Evolutionary conservation across 2,329 filamentous ascomycete genomes (phyloP), one percentile per base, ranked within the genome.

Genomic region (Calonectria crousiana): DNA sequence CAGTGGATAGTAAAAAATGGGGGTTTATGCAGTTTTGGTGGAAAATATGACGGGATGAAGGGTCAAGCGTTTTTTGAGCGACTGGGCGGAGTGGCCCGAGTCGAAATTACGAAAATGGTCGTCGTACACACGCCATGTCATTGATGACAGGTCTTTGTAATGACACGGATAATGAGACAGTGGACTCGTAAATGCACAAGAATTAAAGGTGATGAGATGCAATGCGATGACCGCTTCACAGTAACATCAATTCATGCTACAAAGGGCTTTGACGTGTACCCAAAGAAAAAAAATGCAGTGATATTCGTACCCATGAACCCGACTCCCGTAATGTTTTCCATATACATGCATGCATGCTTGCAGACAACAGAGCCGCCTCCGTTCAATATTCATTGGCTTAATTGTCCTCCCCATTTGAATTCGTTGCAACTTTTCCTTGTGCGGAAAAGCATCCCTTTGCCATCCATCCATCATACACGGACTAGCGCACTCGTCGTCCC

Each of bases 301-400:
- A 80, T 80, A 80, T 80, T 78, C 76, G 76, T 79, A 78, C 77
- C 77, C 77, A 75, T 79, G 69, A 78, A 77, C 78, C 73, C 72
- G 77, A 80, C 78, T 80, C 75, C 78, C 67, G 32, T 76, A 77
- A 72, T 77, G 74, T 75, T 79, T 71, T 78, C 74, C 75, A 78
- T 77, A 56, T 80, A 80, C 76, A 79, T 78, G 78, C 74, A 71
- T 75, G 69, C 73, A 78, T 78, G 78, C 70, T 74, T 71, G 72
- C 49, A 72, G 70, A 74, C 69, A 80, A 75, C 62, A 79, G 60
- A 76, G 70, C 72, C 72, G 69, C 66, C 71, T 51, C 62, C 44
- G 30, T 68, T 49, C 73, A 64, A 73, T 75, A 71, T 62, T 73
- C 62, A 56, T 41, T 64, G 62, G 58, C 67, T 66, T 53, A 28